These are phyloP conservation scores for Calycina herbarum DNA, from an alignment of 2,329 filamentous ascomycete species.

Conservation along the genomic window DNA sequence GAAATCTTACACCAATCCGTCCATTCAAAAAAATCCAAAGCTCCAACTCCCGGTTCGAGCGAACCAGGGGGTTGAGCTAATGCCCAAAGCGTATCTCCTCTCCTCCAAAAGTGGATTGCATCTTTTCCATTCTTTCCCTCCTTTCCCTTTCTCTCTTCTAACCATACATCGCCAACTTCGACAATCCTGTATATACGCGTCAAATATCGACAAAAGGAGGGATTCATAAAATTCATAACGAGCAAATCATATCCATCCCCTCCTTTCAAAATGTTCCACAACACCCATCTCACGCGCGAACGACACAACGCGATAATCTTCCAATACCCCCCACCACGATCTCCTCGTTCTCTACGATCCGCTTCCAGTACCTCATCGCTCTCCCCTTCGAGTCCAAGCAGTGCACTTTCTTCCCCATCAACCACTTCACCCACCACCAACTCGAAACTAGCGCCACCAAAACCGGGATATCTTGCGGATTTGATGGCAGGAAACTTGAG, in stretches of 20 bases:
- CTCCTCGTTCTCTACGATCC: background rate
- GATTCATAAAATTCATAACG: background rate
- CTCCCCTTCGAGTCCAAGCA: background rate
- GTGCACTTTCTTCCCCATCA: background rate
- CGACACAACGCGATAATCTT: constrained; percentile 8
- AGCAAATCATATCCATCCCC: background rate
- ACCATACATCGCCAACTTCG: background rate
- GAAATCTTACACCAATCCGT: background rate
- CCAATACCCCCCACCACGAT: background rate
- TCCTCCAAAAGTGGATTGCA: background rate
- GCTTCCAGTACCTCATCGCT: background rate
- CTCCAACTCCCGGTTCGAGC: background rate
- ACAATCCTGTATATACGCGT: background rate
- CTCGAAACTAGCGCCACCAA: background rate
- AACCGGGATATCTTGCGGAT: constrained; percentile 2
- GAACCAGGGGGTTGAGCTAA: background rate
- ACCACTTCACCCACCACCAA: background rate
- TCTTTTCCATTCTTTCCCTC: background rate
- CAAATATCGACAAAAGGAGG: background rate
- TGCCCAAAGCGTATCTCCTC: background rate
- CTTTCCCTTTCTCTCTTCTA: background rate
- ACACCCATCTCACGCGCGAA: constrained; percentile 10
- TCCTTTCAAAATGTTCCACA: constrained; percentile 19
- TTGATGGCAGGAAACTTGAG: constrained; percentile 21
- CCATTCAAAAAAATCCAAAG: background rate